A percentile compares a stretch with the other conserved stretches of the same genome.
These are phyloP conservation scores for Gossypium bickii DNA, from an alignment of 345 rosid species.

Conservation along the genomic window DNA sequence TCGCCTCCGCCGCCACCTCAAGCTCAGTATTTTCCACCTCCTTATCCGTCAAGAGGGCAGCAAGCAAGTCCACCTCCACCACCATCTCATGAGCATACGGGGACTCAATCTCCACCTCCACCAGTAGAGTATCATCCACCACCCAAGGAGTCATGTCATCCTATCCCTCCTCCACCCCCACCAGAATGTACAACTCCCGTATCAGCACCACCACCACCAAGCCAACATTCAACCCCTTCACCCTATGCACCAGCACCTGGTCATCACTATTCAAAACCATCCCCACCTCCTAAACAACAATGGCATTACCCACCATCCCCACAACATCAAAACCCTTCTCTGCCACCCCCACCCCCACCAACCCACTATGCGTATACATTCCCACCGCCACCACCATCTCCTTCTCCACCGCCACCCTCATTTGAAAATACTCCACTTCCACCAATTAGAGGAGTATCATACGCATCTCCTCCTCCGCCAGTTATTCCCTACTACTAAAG, in stretches of 20 bases:
- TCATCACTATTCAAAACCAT: constrained; percentile 19
- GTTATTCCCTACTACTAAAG: constrained; percentile 10
- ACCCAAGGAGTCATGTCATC: constrained; percentile 20
- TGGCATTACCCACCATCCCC: constrained; percentile 17
- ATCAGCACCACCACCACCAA: constrained; percentile 22
- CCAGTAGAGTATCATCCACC: constrained; percentile 21
- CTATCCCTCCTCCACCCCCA: constrained; percentile 32
- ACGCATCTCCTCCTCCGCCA: constrained; percentile 13
- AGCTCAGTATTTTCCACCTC: constrained; percentile 20
- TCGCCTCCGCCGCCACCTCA: constrained; percentile 30
- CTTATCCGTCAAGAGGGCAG: constrained; percentile 16
- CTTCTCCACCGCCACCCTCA: constrained; percentile 20
- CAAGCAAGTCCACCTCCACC: constrained; percentile 25
- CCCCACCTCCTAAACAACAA: constrained; percentile 13
- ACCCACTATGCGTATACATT: constrained; percentile 29
- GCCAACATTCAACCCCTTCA: constrained; percentile 32
- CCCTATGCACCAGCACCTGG: constrained; percentile 20
- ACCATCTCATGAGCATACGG: constrained; percentile 12
- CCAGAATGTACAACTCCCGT: constrained; percentile 25
- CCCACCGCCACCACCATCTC: constrained; percentile 20
- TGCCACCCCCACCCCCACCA: constrained; percentile 7
- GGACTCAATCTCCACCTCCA: constrained; percentile 27
- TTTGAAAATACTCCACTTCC: constrained; percentile 40
- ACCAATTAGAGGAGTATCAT: constrained; percentile 28
- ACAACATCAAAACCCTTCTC: constrained; percentile 24